Conservation (phyloP, 2,329 filamentous ascomycete species). For the Emydomyces testavorans region DNA sequence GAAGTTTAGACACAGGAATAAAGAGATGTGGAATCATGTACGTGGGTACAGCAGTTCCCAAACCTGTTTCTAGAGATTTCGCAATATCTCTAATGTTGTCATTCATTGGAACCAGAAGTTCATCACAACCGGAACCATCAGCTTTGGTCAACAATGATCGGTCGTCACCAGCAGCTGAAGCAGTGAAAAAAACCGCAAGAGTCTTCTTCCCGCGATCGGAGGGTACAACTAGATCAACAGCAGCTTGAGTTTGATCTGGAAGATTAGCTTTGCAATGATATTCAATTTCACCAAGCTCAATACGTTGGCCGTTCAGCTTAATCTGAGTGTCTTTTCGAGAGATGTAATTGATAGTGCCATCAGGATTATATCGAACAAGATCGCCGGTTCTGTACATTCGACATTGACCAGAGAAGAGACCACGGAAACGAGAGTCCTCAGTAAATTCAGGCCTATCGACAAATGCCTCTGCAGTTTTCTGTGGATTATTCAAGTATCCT, state of each 20-base stretch:
- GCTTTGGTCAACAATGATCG: conserved; percentile 3
- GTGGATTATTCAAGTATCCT: conserved; percentile 45
- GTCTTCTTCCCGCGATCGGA: conserved; percentile 14
- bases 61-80: conserved; percentile 11
- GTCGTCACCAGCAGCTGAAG: neutral
- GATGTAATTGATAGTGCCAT: conserved; percentile 18
- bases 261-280: conserved; percentile 16
- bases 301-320: conserved; percentile 41
- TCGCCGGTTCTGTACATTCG: conserved; percentile 22
- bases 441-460: conserved; percentile 36
- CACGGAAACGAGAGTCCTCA: conserved; percentile 8
- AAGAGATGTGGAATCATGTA: conserved; percentile 32
- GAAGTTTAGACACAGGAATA: conserved; percentile 29
- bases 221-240: conserved; percentile 15
- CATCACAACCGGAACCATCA: conserved; percentile 13
- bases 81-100: conserved; percentile 12
- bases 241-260: conserved; percentile 12
- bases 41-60: conserved; percentile 19
- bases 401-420: conserved; percentile 14
- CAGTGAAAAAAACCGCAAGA: conserved; percentile 14
- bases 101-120: conserved; percentile 14
- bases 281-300: conserved; percentile 26
- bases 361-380: conserved; percentile 18
- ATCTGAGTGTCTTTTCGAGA: conserved; percentile 47
- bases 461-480: conserved; percentile 47